Percentiles rank a stretch among this genome's conserved stretches.
Evolutionary conservation across 768 basidiomycete genomes (phyloP).

Genomic region (Tricholoma bakamatsutake): DNA sequence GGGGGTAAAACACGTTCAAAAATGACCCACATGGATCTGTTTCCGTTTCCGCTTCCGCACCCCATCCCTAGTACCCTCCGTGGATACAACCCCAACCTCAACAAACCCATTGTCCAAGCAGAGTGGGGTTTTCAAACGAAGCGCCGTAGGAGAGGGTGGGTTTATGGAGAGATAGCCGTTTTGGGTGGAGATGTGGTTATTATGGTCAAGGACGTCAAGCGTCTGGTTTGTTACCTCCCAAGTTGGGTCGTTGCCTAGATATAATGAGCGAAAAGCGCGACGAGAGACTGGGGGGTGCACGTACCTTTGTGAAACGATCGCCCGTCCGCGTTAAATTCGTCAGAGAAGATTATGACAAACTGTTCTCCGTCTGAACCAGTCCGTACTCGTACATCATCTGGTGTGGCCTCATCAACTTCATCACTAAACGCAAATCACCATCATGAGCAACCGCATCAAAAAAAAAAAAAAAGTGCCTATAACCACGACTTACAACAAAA

Average conservation of each 20-base stretch:
- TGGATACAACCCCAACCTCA: neutral
- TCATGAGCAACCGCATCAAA: neutral
- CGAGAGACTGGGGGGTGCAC: neutral
- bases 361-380: conserved; percentile 43
- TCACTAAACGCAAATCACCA: neutral
- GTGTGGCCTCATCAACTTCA: conserved; percentile 13
- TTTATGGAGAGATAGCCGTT: neutral
- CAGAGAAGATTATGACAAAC: conserved; percentile 54
- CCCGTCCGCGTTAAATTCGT: conserved; percentile 57
- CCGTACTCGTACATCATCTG: conserved; percentile 6
- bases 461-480: neutral
- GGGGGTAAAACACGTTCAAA: neutral
- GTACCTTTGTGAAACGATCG: conserved; percentile 40
- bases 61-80: too few relatives aligned
- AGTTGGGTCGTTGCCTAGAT: neutral
- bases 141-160: neutral
- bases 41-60: neutral
- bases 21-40: neutral
- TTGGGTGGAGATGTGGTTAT: neutral
- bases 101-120: neutral
- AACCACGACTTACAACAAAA: conserved; percentile 3
- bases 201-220: too few relatives aligned
- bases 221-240: neutral
- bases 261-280: neutral
- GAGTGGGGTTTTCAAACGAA: neutral